A percentile compares a stretch with the other conserved stretches of the same genome.
These are phyloP conservation scores for Apophysomyces variabilis DNA, from an alignment of 371 early-diverging fungal species.

Conservation along the genomic window DNA sequence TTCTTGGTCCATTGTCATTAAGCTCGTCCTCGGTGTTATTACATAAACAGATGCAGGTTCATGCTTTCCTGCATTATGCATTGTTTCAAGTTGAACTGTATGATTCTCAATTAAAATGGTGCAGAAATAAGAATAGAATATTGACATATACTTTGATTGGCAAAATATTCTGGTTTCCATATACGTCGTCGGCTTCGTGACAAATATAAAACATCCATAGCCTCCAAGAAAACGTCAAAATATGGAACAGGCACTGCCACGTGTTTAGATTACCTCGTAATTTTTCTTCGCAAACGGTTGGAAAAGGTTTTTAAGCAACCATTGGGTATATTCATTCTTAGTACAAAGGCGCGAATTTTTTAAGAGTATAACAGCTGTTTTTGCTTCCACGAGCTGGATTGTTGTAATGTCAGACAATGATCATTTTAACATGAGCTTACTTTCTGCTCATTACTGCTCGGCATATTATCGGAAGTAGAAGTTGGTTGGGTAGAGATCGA, in stretches of 20 bases:
- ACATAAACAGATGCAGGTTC: conserved; percentile 27
- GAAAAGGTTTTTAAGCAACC: conserved; percentile 46
- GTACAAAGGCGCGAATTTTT: conserved; percentile 42
- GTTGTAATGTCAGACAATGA: neutral
- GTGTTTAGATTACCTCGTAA: conserved; percentile 32
- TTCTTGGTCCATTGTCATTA: conserved; percentile 62
- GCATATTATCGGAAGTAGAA: neutral
- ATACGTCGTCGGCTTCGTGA: conserved; percentile 43
- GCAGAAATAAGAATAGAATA: neutral
- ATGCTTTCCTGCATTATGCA: neutral
- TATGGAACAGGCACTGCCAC: neutral
- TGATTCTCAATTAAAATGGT: neutral
- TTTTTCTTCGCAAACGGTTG: conserved; percentile 42
- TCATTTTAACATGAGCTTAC: neutral
- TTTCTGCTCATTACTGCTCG: conserved; percentile 6
- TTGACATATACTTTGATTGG: neutral
- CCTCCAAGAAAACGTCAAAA: conserved; percentile 19
- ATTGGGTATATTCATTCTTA: conserved; percentile 54
- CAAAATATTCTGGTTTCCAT: conserved; percentile 36
- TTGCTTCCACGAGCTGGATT: conserved; percentile 44
- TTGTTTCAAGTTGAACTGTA: conserved; percentile 16
- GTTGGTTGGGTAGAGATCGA: neutral
- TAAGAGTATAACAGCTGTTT: conserved; percentile 43
- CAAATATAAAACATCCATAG: conserved; percentile 41
- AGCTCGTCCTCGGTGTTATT: conserved; percentile 69